These are phyloP conservation scores for Flaveria bidentis DNA, from an alignment of 129 eudicot genomes.

Conservation along the genomic window DNA sequence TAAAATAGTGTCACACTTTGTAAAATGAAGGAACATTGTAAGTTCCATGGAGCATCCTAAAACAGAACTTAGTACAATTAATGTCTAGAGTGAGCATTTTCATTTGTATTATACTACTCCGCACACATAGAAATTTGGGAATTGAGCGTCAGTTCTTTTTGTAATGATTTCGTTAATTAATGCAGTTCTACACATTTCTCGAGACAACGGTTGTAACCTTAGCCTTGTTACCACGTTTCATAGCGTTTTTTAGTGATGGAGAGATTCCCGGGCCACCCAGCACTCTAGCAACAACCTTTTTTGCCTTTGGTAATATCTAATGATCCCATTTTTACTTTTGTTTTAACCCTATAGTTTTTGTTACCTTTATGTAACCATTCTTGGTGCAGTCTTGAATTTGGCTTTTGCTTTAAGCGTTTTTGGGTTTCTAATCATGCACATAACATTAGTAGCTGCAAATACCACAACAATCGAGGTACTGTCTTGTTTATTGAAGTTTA, in stretches of 20 bases:
- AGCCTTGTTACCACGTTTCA: conserved; percentile 76
- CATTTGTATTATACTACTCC: too few species aligned
- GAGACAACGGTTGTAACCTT: conserved; percentile 83
- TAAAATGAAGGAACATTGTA: background rate
- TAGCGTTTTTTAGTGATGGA: conserved; percentile 85
- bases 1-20: background rate
- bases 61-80: too few species aligned
- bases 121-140: too few species aligned
- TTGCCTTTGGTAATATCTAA: conserved; percentile 75
- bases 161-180: conserved; percentile 22
- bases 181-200: conserved; percentile 95
- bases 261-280: conserved; percentile 95
- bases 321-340: background rate
- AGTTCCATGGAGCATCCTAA: too few species aligned
- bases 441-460: conserved; percentile 83
- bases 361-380: conserved; percentile 6
- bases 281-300: conserved; percentile 92
- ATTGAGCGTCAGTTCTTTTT: background rate
- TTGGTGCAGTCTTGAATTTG: conserved; percentile 71
- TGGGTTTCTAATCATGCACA: conserved; percentile 95
- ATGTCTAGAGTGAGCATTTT: too few species aligned
- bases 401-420: conserved; percentile 90
- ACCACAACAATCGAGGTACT: conserved; percentile 97
- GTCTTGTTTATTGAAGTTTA: background rate
- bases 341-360: background rate